Conservation (phyloP, 2,329 filamentous ascomycete species). For the Diaporthe sp. region DNA sequence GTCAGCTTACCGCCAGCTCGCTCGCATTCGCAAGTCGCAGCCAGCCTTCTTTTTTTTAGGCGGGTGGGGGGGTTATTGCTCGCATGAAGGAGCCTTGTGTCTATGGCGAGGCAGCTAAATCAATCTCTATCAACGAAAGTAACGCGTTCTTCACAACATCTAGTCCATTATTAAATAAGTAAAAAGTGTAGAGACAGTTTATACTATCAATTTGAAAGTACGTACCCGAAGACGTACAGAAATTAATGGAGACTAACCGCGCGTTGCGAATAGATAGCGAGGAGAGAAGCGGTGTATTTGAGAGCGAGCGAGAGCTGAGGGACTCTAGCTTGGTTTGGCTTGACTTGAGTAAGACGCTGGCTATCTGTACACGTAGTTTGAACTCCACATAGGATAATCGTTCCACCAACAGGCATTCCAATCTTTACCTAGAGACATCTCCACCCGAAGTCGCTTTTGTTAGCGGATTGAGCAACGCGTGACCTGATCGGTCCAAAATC, state of each 20-base stretch:
- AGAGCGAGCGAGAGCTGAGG: not conserved
- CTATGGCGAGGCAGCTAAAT: too few relatives aligned
- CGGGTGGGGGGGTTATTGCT: not conserved
- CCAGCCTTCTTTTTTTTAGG: not conserved
- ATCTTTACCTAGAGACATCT: not conserved
- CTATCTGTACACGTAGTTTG: constrained; percentile 1
- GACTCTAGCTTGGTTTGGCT: not conserved
- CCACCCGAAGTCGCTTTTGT: not conserved
- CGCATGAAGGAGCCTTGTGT: not conserved
- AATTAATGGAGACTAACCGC: not conserved
- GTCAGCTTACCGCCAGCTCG: not conserved
- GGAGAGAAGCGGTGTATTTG: not conserved
- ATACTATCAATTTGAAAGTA: not conserved
- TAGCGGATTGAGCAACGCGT: not conserved
- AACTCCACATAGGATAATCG: not conserved
- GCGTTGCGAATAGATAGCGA: not conserved
- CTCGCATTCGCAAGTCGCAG: too few relatives aligned
- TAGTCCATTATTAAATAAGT: not conserved
- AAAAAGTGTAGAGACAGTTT: too few relatives aligned
- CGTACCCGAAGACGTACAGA: not conserved
- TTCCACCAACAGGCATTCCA: not conserved
- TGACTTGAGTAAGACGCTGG: not conserved
- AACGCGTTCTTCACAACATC: not conserved
- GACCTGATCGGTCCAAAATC: not conserved
- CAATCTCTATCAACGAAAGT: not conserved